Evolutionary conservation across 768 basidiomycete genomes (phyloP), one percentile per base, ranked within the genome.

Genomic region (Favolaschia claudopus): DNA sequence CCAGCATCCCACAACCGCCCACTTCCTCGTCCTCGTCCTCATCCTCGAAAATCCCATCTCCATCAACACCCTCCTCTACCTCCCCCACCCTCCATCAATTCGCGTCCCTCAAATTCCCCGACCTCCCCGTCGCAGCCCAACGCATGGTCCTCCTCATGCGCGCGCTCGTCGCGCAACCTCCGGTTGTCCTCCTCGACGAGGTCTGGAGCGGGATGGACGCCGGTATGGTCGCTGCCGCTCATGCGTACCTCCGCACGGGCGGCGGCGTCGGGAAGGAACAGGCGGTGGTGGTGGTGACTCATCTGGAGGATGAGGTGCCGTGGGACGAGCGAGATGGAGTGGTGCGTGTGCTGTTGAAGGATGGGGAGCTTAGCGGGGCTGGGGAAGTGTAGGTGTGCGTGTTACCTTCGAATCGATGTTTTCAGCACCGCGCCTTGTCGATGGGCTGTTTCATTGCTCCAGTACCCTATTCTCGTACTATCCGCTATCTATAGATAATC

Each of bases 141-240:
- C 83, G 88, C 40, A 73, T 96, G 40, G 85, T 94, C 19, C 76
- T 99, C 33, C 80, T 98, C 38, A 87, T 96, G 83, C 86, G 95
- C 17, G 92, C 95, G 25, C 77, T 97, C 31, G 93, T 96, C 9
- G 84, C 84, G 14, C 76, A 80, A 14, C 91, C 92, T 4, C 83
- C 82, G 52, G 70, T 99, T 31, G 79, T 99, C 7, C 78, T 98
- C 10, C 75, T 99, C 36, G 96, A 99, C 68, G 96, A 99, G 70
- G 92, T 89, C 9, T 95, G 93, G 85, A 88, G 91, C 22, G 96
- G 95, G 24, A 96, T 99, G 93, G 92, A 92, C 62, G 88, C 85
- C 39, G 75, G 72, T 6, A 92, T 93, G 86, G 85, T 96, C 28
- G 72, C 72, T 17, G 83, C 83, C 33, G 91, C 87, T 37, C 77